A percentile compares a stretch with the other conserved stretches of the same genome.
Evolutionary conservation across 257 asterid species (phyloP).

Genomic region (Solanum acaule): DNA sequence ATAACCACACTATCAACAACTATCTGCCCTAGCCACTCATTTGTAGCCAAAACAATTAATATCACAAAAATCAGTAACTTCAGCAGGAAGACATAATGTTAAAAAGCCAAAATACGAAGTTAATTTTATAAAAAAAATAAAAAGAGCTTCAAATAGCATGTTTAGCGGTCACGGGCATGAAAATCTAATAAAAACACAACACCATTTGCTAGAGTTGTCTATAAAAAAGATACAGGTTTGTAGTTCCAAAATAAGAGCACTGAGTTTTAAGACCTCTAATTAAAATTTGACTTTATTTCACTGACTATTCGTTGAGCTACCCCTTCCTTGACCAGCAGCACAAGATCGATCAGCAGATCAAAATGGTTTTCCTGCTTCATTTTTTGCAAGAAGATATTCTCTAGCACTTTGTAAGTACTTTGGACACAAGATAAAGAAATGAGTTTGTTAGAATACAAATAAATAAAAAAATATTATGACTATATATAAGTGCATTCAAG

Average conservation of each 20-base stretch:
- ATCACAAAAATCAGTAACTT: too few species aligned
- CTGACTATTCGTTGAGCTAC: neutral
- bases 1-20: too few species aligned
- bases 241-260: neutral
- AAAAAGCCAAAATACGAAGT: neutral
- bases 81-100: neutral
- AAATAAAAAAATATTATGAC: too few species aligned
- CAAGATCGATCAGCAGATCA: neutral
- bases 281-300: neutral
- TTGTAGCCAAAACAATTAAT: too few species aligned
- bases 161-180: neutral
- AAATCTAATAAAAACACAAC: neutral
- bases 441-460: neutral
- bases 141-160: neutral
- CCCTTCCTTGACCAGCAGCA: neutral
- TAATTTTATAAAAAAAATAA: neutral
- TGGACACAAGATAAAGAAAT: constrained; percentile 2
- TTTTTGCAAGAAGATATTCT: constrained; percentile 46
- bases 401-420: constrained; percentile 60
- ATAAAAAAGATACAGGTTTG: neutral
- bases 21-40: too few species aligned
- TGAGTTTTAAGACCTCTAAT: neutral
- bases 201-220: neutral
- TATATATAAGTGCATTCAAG: neutral
- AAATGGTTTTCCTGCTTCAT: constrained; percentile 25